Base-by-base conservation (phyloP, 257 asterid species). In the Solanum gandarillasii region DNA sequence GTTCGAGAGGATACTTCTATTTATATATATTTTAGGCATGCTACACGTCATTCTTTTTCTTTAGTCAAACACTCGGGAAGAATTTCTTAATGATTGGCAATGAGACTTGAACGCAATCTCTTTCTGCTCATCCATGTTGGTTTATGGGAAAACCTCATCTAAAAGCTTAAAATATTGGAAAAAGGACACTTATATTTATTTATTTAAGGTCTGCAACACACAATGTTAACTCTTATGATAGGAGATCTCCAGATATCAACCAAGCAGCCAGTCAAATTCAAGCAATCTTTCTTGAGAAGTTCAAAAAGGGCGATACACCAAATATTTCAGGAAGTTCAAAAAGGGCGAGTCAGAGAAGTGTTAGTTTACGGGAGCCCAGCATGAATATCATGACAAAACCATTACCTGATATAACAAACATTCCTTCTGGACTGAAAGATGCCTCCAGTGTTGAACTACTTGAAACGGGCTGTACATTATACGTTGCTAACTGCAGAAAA, bases 381-480 rank as follows among this genome's bases (percentile, higher is more conserved):
- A 79, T 43, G 84, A 79, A 46, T 16, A 46, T 48, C 70, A 46
- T 48, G 85, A 48, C 34, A 38, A 31, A 43, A 73, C n/a, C n/a
- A 32, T 74, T 78, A 96, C 99, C 99, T 95, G 99, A 96, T 84
- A 96, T 89, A 85, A 95, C 98, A 91, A 92, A 97, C 94, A 89
- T 93, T 91, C 98, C 99, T 52, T 97, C 99, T 21, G 98, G 98
- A 88, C 99, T 97, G 94, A 97, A 97, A 91, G 98, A 94, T 9
- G 99, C 98, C 92, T 97, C 99, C 94, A 97, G 87, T 70, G 99
- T 96, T 76, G 98, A 93, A 86, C 89, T 89, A 84, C 93, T 92
- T 87, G 96, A 92, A 88, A 93, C 96, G 83, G 99, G 98, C 92
- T 94, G 95, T 78, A 96, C 99, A 83, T 90, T 95, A 89, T 90